Percentiles rank a stretch among this genome's conserved stretches.
Evolutionary conservation across 1,284 basidiomycete species (phyloP).

Genomic region (Somion occarium): DNA sequence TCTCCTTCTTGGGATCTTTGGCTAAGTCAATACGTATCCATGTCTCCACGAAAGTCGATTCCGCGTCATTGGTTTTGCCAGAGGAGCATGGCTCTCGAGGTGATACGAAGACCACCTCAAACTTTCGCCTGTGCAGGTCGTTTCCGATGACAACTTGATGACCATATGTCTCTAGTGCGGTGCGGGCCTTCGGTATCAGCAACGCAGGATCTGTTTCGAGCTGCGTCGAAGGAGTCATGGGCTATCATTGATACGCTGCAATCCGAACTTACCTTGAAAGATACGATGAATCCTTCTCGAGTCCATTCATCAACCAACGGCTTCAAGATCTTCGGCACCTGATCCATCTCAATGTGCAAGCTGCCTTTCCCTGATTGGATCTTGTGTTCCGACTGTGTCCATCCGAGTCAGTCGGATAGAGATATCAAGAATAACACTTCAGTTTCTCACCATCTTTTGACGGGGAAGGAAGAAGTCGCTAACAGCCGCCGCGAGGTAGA

Average conservation of each 20-base stretch:
- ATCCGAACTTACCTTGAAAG: conserved; percentile 76
- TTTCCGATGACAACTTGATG: conserved; percentile 98
- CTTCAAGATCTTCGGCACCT: conserved; percentile 94
- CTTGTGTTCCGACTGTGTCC: conserved; percentile 86
- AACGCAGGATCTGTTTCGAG: conserved; percentile 88
- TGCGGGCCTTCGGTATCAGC: conserved; percentile 87
- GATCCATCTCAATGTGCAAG: conserved; percentile 95
- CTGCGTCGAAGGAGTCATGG: conserved; percentile 38
- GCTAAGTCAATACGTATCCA: conserved; percentile 70
- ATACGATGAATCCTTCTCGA: conserved; percentile 87
- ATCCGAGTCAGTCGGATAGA: background rate
- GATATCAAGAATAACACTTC: conserved; percentile 4
- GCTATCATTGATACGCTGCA: too few species aligned
- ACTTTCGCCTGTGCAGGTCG: conserved; percentile 85
- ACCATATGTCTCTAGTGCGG: conserved; percentile 88
- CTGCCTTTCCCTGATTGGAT: conserved; percentile 96
- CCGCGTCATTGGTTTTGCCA: conserved; percentile 16
- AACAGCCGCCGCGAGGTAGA: conserved; percentile 96
- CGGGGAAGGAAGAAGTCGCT: conserved; percentile 96
- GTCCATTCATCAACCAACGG: conserved; percentile 94
- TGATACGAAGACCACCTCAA: conserved; percentile 86
- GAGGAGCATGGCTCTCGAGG: conserved; percentile 13
- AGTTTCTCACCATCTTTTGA: conserved; percentile 74
- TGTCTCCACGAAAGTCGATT: conserved; percentile 44
- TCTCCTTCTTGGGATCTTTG: conserved; percentile 59